Conservation (phyloP, 495 filamentous ascomycete genomes). For the Penicillium mononematosum region DNA sequence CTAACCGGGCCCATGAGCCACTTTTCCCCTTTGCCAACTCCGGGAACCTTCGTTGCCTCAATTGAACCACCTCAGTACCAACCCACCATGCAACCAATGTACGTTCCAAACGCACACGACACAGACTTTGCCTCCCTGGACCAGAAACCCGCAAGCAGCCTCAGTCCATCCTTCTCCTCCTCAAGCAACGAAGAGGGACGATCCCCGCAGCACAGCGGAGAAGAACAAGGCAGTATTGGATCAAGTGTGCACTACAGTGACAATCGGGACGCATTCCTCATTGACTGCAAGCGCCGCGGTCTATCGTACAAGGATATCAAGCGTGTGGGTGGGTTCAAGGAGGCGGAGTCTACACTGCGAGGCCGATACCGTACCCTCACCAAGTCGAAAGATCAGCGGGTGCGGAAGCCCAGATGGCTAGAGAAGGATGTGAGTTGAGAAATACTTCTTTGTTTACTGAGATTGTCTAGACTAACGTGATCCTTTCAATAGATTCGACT, state of each 20-base stretch:
- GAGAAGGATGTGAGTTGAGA: constrained; percentile 68
- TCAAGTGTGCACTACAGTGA: constrained; percentile 22
- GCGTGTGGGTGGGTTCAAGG: constrained; percentile 58
- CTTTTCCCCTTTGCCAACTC: background rate
- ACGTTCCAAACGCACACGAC: background rate
- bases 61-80: background rate
- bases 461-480: constrained; percentile 14
- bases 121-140: background rate
- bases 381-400: constrained; percentile 68
- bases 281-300: constrained; percentile 61
- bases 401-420: constrained; percentile 77
- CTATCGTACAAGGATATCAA: constrained; percentile 82
- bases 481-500: constrained; percentile 30
- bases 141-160: background rate
- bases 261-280: constrained; percentile 61
- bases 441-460: background rate
- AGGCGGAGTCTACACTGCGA: constrained; percentile 85
- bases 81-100: background rate
- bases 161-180: constrained; percentile 1
- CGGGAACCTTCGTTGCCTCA: background rate
- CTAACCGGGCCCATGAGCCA: background rate
- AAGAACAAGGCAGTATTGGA: background rate
- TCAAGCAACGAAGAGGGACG: background rate
- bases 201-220: background rate
- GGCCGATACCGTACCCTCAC: constrained; percentile 78